Evolutionary conservation across 768 basidiomycete species (phyloP), one percentile per base, ranked within the genome.

Genomic region (Termitomyces sp.): DNA sequence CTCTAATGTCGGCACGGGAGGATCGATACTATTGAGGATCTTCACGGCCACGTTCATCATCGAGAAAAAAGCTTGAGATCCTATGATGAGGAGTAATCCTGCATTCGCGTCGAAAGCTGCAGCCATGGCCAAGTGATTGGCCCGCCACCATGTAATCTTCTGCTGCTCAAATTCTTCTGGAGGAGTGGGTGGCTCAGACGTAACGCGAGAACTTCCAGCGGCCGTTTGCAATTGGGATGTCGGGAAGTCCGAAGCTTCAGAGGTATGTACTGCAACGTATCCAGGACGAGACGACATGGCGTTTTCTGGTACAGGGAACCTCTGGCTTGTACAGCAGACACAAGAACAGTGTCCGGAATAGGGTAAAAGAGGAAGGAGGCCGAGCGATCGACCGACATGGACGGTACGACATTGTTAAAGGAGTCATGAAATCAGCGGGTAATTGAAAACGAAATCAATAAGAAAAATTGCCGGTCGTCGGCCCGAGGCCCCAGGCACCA

Each of bases 41-140:
- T 91, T 90, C 48, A 91, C 89, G 6, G 81, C 74, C 3, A 86
- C 75, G 55, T 85, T 85, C 79, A 88, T 87, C 33, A 81, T 69
- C 7, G 86, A 78, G 42, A 87, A 81, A 71, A 87, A 86, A 15
- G 85, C 74, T 68, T 89, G 85, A 11, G 87, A 70, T 3, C 74
- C 73, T 6, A 79, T 79, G 18, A 91, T 80, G 18, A 89, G 76
- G 38, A 88, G 70, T 55, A 92, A 72, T 9, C 90, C 90, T 4
- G 75, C 70, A 71, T 91, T 90, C 38, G 58, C 65, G 40, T 65
- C 45, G 28, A 70, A 32, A 18, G 49, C 39, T 40, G n/a, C 69
- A 44, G 39, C 20, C 42, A 55, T 36, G 7, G 44, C 36, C 39
- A 36, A 15, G 39, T 49, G 32, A 20, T n/a, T 39, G 9, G 42